Evolutionary conservation across 2,329 filamentous ascomycete genomes (phyloP).

Genomic region (Ophiostoma triangulosporum): DNA sequence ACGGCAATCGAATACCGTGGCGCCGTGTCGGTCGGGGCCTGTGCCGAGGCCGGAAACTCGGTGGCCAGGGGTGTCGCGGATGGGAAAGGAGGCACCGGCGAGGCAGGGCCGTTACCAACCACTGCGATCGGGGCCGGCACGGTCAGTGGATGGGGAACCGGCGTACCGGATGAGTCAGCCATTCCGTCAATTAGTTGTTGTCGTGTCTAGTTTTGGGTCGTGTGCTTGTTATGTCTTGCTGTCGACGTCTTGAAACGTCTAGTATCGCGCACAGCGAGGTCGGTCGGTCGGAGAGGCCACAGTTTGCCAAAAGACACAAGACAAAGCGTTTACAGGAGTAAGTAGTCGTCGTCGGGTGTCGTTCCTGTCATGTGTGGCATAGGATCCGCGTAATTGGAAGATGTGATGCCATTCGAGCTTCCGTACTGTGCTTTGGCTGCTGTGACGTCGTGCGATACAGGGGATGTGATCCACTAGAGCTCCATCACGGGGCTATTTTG

Average conservation of each 20-base stretch:
- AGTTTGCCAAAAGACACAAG: neutral
- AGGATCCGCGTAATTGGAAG: neutral
- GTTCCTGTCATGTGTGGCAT: neutral
- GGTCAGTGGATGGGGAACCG: conserved; percentile 4
- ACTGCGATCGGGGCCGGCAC: neutral
- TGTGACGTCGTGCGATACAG: neutral
- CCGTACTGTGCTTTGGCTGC: neutral
- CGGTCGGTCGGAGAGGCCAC: neutral
- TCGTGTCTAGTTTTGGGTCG: neutral
- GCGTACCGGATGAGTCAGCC: conserved; percentile 6
- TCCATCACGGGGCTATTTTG: neutral
- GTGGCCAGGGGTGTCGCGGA: neutral
- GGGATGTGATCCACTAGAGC: neutral
- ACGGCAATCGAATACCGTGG: conserved; percentile 47
- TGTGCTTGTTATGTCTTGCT: neutral
- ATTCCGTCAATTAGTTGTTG: neutral
- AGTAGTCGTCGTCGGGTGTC: neutral
- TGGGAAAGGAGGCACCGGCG: neutral
- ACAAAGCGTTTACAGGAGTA: neutral
- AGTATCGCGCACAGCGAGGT: neutral
- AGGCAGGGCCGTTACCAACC: neutral
- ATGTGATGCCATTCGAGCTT: neutral
- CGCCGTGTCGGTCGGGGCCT: neutral
- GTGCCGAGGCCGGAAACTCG: neutral
- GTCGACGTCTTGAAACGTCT: neutral